Evolutionary conservation across 1,139 yeast genomes (phyloP), one percentile per base, ranked within the genome.

Genomic region (Suhomyces anneliseae): DNA sequence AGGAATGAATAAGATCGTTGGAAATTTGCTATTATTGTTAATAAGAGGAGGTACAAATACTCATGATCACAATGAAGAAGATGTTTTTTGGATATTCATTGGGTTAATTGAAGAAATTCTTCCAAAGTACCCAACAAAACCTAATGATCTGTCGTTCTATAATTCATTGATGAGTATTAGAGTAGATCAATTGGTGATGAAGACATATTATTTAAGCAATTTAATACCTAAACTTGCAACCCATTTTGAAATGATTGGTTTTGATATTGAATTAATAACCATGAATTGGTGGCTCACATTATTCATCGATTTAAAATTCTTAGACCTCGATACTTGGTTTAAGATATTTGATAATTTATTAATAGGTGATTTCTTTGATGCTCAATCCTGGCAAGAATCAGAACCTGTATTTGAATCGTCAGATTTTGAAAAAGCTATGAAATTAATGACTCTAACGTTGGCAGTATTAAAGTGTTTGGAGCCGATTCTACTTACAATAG

Each of bases 1-100:
- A 56, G 87, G 87, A 0, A 81, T 82, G 87, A 82, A 82, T 55
- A 76, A 81, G 54, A 76, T 82, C 27, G 78, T 79, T 5, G 87
- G 83, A 0, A 79, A 78, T 42, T 56, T 82, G 8, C 58, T 82
- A 11, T 56, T 82, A 29, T 74, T 78, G 8, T 50, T 58, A 19
- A 49, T 51, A 34, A 52, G 50, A 26, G 43, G 37, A 29, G 58
- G 54, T 10, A 53, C 34, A 12, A 9, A 15, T 8, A 27, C 53
- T 6, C 45, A 45, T 19, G 46, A 46, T 6, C 2, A 63, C 33
- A 53, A 54, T 8, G 85, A 81, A 44, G 85, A 79, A 51, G 84
- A 81, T 47, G 75, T 82, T 4, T 82, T 81, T 51, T 81, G 85
- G 84, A 68, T 77, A 5, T 74, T 81, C 48, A 77, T 78, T 37